phyloP scores from a whole-genome alignment of 208 protist species.

The Acanthamoeba rhysodes region DNA sequence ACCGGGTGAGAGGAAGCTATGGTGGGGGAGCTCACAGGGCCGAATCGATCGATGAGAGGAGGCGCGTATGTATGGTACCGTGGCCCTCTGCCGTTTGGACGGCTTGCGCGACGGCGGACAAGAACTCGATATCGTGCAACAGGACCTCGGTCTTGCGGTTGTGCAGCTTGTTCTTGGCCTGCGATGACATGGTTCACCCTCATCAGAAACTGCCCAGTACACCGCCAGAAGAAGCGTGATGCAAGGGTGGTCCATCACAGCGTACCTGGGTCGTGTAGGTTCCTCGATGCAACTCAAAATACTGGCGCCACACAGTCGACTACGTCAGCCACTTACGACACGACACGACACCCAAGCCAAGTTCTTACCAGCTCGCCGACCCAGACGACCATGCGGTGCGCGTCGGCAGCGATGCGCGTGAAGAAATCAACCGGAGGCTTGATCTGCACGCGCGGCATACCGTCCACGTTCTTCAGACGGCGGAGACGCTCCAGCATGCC shows the following conservation, averaged over 20 bases:
- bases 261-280: slow-evolving; percentile 86
- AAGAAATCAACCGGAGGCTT: slow-evolving; percentile 83
- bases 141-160: slow-evolving; percentile 86
- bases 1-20: too few relatives aligned
- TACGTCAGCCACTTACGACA: too few relatives aligned
- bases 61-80: neutral
- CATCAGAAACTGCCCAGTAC: too few relatives aligned
- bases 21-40: too few relatives aligned
- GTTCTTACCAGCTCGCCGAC: slow-evolving; percentile 82
- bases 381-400: slow-evolving; percentile 80
- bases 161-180: slow-evolving; percentile 83
- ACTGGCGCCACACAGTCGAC: slow-evolving; percentile 5
- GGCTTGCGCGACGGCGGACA: slow-evolving; percentile 28
- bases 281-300: slow-evolving; percentile 89
- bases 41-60: neutral
- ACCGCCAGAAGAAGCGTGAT: too few relatives aligned
- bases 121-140: slow-evolving; percentile 84
- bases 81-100: neutral
- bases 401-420: slow-evolving; percentile 12
- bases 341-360: neutral
- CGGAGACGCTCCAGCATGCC: slow-evolving; percentile 85
- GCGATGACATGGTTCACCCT: neutral
- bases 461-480: slow-evolving; percentile 73
- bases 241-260: too few relatives aligned
- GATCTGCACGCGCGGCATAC: slow-evolving; percentile 81